phyloP scores from a whole-genome alignment of 352 stramenopile species.

The Pelagophyceae sp. region DNA sequence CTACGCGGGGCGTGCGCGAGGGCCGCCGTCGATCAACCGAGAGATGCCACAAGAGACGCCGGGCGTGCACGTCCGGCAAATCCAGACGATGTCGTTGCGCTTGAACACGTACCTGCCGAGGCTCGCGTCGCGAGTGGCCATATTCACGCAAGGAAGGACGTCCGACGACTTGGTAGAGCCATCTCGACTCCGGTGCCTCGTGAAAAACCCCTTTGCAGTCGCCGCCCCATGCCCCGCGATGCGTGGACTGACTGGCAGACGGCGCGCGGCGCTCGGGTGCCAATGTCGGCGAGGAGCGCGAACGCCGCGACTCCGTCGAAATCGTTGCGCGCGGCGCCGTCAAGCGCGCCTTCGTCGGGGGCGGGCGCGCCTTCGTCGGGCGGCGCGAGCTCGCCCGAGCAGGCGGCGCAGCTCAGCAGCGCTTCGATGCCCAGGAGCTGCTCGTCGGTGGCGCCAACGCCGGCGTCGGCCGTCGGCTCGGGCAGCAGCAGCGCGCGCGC shows the following conservation, averaged over 20 bases:
- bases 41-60: conserved; percentile 28
- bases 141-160: no score
- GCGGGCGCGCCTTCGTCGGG: no score
- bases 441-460: neutral
- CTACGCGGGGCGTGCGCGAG: conserved; percentile 24
- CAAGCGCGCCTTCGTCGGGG: no score
- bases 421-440: neutral
- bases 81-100: conserved; percentile 91
- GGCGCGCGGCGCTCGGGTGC: neutral
- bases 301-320: neutral
- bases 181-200: no score
- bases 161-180: no score
- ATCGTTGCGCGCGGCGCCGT: no score
- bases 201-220: no score
- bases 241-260: no score
- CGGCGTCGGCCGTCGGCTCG: neutral
- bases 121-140: no score
- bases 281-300: neutral
- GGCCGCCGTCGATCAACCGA: neutral
- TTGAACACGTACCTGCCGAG: conserved; percentile 88
- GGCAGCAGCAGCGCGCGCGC: neutral
- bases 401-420: neutral
- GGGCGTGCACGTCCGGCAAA: conserved; percentile 79
- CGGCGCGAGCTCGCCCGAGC: neutral
- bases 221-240: no score